Evolutionary conservation across 2,329 filamentous ascomycete genomes (phyloP), one percentile per base, ranked within the genome.

Genomic region (Chlorencoelia australis): DNA sequence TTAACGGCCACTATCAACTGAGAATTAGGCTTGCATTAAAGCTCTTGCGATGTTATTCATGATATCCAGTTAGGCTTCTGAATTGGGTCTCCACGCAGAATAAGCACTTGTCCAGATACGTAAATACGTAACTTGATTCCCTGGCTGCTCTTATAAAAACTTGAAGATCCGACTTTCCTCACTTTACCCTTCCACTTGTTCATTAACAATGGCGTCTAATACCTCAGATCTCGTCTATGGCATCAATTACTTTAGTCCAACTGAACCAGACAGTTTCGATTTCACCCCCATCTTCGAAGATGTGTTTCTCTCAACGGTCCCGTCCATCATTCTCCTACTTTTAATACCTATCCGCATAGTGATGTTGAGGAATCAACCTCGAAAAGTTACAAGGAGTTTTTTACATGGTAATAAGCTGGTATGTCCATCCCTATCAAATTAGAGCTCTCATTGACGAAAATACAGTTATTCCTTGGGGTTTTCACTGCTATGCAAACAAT

Each of bases 391-490:
- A 7, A 40, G 25, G 30, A 50, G 46, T 25, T 37, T 43, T 14
- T 31, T 49, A 9, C 41, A 48, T 25, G 38, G 40, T 7, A 41
- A 45, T 14, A 52, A 51, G 38, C 24, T 47, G 18, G 50, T 50
- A 45, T 11, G 40, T 29, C 24, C 10, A 11, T 5, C 13, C 19
- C 8, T 20, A 16, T 14, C 10, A 24, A 24, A 18, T 4, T 35
- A 22, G 5, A 17, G 5, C 19, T 35, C 10, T 24, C n/a, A n/a
- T 29, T 14, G 10, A 26, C 16, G 19, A 33, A 11, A 30, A 21
- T 25, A 11, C 29, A 63, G 46, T 36, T 64, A 3, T 49, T 59
- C 19, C 39, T 52, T 13, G 30, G 40, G 3, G 42, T 44, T 1
- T 51, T 47, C 37, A 35, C 45, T 4, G 41, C 36, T 17, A 39